These are phyloP conservation scores for Tylopilus rubrobrunneus DNA, from an alignment of 768 basidiomycete genomes.

Conservation along the genomic window DNA sequence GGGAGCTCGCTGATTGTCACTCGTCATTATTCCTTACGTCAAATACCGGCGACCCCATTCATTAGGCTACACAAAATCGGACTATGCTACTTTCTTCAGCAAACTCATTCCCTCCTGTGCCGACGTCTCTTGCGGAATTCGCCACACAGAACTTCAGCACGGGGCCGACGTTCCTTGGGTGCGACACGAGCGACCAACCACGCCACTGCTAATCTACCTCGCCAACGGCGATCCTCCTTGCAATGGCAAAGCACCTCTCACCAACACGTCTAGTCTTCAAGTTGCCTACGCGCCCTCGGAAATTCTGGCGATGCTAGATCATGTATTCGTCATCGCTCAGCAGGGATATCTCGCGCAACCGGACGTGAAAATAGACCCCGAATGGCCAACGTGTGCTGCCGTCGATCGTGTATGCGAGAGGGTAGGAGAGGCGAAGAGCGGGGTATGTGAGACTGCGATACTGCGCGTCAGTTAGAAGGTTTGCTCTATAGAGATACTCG, in stretches of 20 bases:
- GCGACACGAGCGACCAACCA: constrained; percentile 24
- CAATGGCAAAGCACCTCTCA: constrained; percentile 29
- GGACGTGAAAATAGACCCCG: constrained; percentile 29
- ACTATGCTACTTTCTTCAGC: constrained; percentile 30
- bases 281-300: constrained; percentile 34
- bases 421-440: constrained; percentile 22
- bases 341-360: constrained; percentile 36
- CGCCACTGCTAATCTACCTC: too few relatives aligned
- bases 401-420: constrained; percentile 42
- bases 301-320: constrained; percentile 43
- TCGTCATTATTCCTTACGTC: neutral
- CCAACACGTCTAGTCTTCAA: constrained; percentile 27
- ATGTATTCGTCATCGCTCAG: constrained; percentile 40
- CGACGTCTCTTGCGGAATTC: constrained; percentile 26
- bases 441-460: constrained; percentile 23
- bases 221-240: constrained; percentile 37
- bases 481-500: constrained; percentile 17
- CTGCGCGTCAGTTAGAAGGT: constrained; percentile 6
- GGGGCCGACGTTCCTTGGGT: constrained; percentile 47
- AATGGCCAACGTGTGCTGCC: constrained; percentile 50
- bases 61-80: constrained; percentile 35
- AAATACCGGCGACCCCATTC: neutral
- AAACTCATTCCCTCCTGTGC: constrained; percentile 34
- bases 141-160: constrained; percentile 32
- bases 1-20: constrained; percentile 28